Conservation (phyloP, 78 protist genomes). For the Dictyostelium intermedium region DNA sequence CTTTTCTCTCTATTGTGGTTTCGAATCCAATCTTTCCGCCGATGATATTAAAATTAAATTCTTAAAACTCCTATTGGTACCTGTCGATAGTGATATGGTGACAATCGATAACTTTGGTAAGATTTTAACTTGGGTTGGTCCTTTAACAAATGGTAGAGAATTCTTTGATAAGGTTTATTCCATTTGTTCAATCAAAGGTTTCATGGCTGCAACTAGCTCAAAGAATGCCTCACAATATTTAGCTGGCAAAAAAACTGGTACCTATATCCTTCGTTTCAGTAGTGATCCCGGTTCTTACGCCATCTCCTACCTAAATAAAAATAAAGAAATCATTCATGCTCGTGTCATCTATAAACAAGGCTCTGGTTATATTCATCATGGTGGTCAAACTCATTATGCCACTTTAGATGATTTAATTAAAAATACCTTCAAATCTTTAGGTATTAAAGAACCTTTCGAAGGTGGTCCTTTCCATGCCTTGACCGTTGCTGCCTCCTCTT, state of each 20-base stretch:
- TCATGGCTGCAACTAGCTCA: constrained; percentile 69
- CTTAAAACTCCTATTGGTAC: constrained; percentile 55
- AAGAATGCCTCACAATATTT: constrained; percentile 57
- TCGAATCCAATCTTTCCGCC: neutral
- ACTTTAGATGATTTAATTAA: constrained; percentile 70
- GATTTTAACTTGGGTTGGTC: constrained; percentile 82
- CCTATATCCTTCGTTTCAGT: constrained; percentile 75
- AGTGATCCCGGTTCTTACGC: constrained; percentile 79
- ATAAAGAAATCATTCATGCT: constrained; percentile 48
- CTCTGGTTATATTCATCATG: constrained; percentile 66
- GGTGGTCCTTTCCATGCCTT: constrained; percentile 71
- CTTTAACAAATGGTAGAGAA: constrained; percentile 58
- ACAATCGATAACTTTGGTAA: constrained; percentile 72
- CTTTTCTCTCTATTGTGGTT: constrained; percentile 1
- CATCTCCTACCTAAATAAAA: constrained; percentile 52
- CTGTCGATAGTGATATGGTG: constrained; percentile 58
- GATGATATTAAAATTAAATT: constrained; percentile 50
- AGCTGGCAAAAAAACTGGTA: constrained; percentile 69
- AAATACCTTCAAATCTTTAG: constrained; percentile 32
- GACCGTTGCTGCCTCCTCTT: constrained; percentile 11
- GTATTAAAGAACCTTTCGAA: constrained; percentile 66
- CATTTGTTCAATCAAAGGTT: constrained; percentile 72
- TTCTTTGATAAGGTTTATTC: constrained; percentile 50
- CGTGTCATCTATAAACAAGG: constrained; percentile 66
- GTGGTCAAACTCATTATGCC: constrained; percentile 65